Evolutionary conservation across 1,139 yeast species (phyloP), one percentile per base, ranked within the genome.

Genomic region (Candida glucosophila): DNA sequence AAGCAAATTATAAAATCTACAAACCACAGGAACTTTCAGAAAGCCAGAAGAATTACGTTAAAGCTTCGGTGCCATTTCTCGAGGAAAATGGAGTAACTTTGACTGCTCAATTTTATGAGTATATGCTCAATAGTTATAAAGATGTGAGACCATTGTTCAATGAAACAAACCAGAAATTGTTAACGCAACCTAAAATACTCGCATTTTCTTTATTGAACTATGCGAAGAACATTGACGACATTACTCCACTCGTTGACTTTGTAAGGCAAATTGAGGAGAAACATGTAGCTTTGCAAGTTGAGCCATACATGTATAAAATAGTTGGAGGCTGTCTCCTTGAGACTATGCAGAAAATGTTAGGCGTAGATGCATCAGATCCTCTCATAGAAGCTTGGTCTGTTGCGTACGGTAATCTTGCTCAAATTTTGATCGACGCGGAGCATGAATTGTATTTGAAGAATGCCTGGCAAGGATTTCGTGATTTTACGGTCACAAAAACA

Each of bases 401-500:
- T 24, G 85, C 86, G 2, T 78, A 77, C 46, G 69, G 67, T 20
- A 73, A 69, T 34, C 59, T 78, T 34, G 86, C 86, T 4, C 64
- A 71, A 33, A 47, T 73, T 10, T 59, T 78, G 37, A 78, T 78
- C 40, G 55, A 59, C 25, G 66, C 70, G 16, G 88, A 78, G 48
- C 54, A 52, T 29, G 50, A 51, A 5, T 47, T 60, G 37, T 77
- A 75, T 43, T 44, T 49, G 13, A 40, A 49, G 21, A 55, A 52
- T 21, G 62, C 64, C 11, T 77, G 83, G 83, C 40, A 52, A 14
- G 76, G 72, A 3, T 75, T 72, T 56, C 64, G 69, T 35, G 56
- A 59, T 11, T 76, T 77, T 39, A 54, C 44, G 22, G 67, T 77
- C 12, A 44, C 54, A 6, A 51, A 51, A 14, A 50, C 67, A 26